Evolutionary conservation across 768 basidiomycete genomes (phyloP).

Genomic region (Royoungia palumana): DNA sequence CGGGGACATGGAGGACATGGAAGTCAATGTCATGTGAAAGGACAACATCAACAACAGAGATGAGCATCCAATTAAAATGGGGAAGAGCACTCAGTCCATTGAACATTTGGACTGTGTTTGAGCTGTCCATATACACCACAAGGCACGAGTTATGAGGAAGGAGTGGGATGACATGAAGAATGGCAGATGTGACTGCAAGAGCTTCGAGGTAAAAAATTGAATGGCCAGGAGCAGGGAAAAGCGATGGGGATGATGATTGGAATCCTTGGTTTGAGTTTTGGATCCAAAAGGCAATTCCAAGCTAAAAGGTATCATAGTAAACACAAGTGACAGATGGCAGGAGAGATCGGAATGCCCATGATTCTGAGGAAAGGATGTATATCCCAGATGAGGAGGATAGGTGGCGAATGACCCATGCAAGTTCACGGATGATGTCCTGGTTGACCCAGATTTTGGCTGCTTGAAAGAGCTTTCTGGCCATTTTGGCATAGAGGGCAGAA

Average conservation of each 20-base stretch:
- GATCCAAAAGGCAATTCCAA: conserved; percentile 24
- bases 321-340: background rate
- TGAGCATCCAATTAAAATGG: conserved; percentile 16
- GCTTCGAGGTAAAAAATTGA: background rate
- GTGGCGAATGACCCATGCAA: conserved; percentile 30
- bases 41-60: conserved; percentile 7
- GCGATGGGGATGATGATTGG: no score
- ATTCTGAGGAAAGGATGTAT: no score
- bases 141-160: background rate
- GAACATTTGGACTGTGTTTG: conserved; percentile 36
- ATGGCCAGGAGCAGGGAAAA: no score
- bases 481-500: conserved; percentile 34
- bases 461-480: conserved; percentile 18
- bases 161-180: background rate
- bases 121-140: conserved; percentile 29
- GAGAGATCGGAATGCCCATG: background rate
- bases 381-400: conserved; percentile 8
- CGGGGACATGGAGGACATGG: conserved; percentile 24
- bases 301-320: conserved; percentile 25
- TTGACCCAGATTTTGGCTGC: conserved; percentile 4
- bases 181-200: background rate
- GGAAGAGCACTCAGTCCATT: conserved; percentile 16
- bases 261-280: no score
- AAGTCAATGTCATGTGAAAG: conserved; percentile 12
- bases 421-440: background rate